Conservation (phyloP, 1,284 basidiomycete genomes). For the Bondarzewia mesenterica region DNA sequence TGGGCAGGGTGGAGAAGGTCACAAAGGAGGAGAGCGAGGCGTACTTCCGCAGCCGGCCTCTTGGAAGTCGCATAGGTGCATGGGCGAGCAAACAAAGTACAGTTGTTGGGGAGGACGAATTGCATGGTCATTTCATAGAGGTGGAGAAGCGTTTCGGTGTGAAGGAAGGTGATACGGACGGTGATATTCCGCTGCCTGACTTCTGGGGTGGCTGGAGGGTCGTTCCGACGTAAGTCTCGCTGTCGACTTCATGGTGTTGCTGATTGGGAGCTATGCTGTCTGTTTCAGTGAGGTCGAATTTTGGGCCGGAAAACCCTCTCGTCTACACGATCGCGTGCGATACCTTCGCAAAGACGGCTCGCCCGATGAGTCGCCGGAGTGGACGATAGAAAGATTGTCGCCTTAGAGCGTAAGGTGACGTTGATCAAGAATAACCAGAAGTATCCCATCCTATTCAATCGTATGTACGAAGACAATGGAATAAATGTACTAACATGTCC, state of each 20-base stretch:
- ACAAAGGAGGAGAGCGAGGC: constrained; percentile 62
- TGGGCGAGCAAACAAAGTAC: constrained; percentile 88
- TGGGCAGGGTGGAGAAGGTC: constrained; percentile 81
- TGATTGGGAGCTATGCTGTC: background rate
- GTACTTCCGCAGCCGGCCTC: constrained; percentile 82
- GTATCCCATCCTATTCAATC: too few relatives aligned
- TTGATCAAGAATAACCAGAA: background rate
- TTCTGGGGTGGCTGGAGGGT: constrained; percentile 98
- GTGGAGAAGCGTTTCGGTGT: constrained; percentile 56
- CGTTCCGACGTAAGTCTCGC: constrained; percentile 67
- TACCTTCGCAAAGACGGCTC: constrained; percentile 58
- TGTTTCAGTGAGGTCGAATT: constrained; percentile 72
- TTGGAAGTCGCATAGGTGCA: constrained; percentile 84
- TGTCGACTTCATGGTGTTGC: background rate
- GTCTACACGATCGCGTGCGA: constrained; percentile 83
- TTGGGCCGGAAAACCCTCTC: constrained; percentile 86
- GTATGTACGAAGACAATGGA: too few relatives aligned
- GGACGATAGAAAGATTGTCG: constrained; percentile 71
- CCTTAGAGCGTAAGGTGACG: constrained; percentile 34
- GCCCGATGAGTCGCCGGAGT: constrained; percentile 42
- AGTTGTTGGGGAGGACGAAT: constrained; percentile 63
- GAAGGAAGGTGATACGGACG: constrained; percentile 30
- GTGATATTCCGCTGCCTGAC: constrained; percentile 71
- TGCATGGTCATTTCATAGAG: constrained; percentile 56
- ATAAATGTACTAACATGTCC: too few relatives aligned